These are phyloP conservation scores for Kalmanozyma brasiliensis DNA, from an alignment of 1,284 basidiomycete species.

Conservation along the genomic window DNA sequence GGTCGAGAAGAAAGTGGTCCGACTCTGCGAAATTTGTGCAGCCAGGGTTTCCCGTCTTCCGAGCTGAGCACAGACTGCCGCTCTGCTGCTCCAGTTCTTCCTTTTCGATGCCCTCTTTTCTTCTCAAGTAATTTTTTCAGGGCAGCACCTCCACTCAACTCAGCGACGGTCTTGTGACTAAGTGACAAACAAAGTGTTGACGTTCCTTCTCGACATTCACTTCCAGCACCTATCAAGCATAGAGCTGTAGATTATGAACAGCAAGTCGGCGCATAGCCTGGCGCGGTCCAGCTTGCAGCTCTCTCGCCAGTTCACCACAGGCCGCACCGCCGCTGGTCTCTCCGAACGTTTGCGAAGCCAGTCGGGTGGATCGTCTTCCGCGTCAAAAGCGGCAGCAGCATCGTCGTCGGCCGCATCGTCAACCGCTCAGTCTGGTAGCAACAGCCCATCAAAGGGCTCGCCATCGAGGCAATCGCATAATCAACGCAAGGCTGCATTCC, in stretches of 20 bases:
- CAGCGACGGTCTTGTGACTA: conserved; percentile 4
- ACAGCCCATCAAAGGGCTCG: neutral
- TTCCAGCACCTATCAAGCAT: neutral
- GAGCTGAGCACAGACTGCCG: conserved; percentile 2
- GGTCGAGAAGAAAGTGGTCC: conserved; percentile 15
- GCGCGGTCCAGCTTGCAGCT: conserved; percentile 12
- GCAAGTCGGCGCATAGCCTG: conserved; percentile 3
- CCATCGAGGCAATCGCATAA: neutral
- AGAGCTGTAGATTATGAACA: conserved; percentile 11
- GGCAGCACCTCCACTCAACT: conserved; percentile 15
- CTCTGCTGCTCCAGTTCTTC: neutral
- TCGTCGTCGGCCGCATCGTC: conserved; percentile 2
- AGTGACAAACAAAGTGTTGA: conserved; percentile 1
- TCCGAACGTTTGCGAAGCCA: conserved; percentile 18
- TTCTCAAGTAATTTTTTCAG: conserved; percentile 4
- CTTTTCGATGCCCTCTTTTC: conserved; percentile 2
- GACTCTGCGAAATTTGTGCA: conserved; percentile 10
- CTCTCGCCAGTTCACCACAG: conserved; percentile 14
- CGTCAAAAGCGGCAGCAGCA: neutral
- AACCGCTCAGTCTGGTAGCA: neutral
- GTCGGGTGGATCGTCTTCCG: neutral
- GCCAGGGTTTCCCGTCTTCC: conserved; percentile 39
- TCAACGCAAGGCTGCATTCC: conserved; percentile 17
- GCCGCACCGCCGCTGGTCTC: conserved; percentile 6
- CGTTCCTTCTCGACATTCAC: neutral